Base-by-base conservation (phyloP, 331 rosid species). In the Rhamnella rubrinervis region DNA sequence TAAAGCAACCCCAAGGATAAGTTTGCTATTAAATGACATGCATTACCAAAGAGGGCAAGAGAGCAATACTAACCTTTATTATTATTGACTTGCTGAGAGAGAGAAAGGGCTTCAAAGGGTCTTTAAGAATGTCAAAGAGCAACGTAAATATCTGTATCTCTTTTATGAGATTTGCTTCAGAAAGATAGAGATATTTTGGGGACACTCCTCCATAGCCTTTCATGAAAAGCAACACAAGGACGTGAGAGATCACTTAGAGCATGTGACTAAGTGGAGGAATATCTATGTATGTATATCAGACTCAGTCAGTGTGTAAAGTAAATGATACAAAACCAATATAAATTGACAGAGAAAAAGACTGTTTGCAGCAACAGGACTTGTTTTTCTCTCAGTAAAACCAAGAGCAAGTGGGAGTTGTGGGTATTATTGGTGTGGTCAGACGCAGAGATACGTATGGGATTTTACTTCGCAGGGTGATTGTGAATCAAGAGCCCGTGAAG, bases 341-440 rank as follows among this genome's bases (percentile, higher is more conserved):
- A 71, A 67, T 75, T 55, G 77, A 75, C 75, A 38, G 58, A 58
- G 60, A 71, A 49, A 26, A 65, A 65, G 61, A 75, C 65, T 58
- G 83, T 79, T 55, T 72, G 85, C 77, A 77, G 71, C 56, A 52
- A 65, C 5, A 31, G 35, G 71, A 57, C 74, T 71, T 31, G 64
- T 12, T 63, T 70, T 53, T 70, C 76, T 55, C 69, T 70, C 77
- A 49, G 21, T 46, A 69, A 58, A 19, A 0, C 20, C 38, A 71
- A 72, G 39, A 16, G 83, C 80, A 77, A 82, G 67, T 71, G 76
- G 81, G 80, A 58, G 20, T 55, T 64, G 35, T 79, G 49, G 16
- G 4, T 67, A 79, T 72, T 59, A 76, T 82, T 80, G 73, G 39
- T 41, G 71, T 65, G 21, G 68, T 73, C 63, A 65, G 77, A 68